These are phyloP conservation scores for Cercospora nicotianae DNA, from an alignment of 2,329 filamentous ascomycete species.

Conservation along the genomic window DNA sequence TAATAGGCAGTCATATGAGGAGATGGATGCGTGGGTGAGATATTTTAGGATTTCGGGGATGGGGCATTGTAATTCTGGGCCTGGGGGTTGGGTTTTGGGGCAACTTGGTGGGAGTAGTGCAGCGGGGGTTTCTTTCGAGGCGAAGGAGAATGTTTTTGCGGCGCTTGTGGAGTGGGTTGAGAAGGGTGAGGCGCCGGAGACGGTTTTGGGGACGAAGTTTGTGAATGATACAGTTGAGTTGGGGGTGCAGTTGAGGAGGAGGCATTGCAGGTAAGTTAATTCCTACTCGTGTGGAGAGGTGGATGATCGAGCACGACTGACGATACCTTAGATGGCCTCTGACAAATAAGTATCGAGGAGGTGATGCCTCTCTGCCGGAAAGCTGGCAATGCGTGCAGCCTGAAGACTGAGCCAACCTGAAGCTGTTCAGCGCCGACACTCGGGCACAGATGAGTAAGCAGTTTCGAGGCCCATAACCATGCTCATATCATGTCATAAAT, in stretches of 20 bases:
- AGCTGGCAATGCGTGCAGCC: constrained; percentile 1
- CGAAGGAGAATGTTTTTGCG: constrained; percentile 31
- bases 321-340: not conserved
- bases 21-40: constrained; percentile 40
- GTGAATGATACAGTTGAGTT: constrained; percentile 2
- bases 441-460: not conserved
- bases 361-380: not conserved
- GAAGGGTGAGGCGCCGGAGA: constrained; percentile 33
- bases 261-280: not conserved
- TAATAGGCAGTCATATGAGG: not conserved
- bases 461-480: not conserved
- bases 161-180: constrained; percentile 39
- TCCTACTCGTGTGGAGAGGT: not conserved
- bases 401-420: not conserved
- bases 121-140: constrained; percentile 27
- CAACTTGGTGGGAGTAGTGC: constrained; percentile 23
- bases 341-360: not conserved
- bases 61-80: constrained; percentile 40
- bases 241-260: not conserved
- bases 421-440: not conserved
- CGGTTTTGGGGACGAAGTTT: constrained; percentile 3
- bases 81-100: constrained; percentile 24
- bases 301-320: not conserved
- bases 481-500: not conserved
- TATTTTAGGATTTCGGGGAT: constrained; percentile 45